phyloP scores from a whole-genome alignment of 164 flowering plant genomes.

The Umbilicus rupestris region DNA sequence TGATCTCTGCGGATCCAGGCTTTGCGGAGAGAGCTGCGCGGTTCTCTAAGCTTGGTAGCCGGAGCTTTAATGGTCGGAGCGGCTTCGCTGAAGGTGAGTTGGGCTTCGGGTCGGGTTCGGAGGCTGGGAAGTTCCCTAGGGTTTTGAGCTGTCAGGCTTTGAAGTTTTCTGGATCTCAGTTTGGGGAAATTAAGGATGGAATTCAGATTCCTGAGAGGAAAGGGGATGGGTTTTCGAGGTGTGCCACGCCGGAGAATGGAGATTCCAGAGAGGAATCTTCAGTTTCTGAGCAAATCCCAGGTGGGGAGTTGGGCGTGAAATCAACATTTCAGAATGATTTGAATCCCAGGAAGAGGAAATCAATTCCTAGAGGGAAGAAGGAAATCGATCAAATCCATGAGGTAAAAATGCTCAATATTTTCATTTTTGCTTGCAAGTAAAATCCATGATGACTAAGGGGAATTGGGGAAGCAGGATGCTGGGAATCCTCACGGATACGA shows the following conservation, averaged over 20 bases:
- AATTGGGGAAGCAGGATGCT: background rate
- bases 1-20: background rate
- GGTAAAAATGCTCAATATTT: background rate
- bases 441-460: background rate
- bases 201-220: background rate
- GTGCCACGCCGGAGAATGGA: background rate
- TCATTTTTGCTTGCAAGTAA: background rate
- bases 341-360: background rate
- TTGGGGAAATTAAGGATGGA: background rate
- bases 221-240: background rate
- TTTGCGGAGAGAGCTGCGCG: conserved; percentile 3
- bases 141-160: background rate
- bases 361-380: background rate
- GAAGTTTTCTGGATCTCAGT: background rate
- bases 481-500: too few relatives aligned
- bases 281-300: background rate
- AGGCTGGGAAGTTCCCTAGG: background rate
- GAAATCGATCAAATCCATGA: background rate
- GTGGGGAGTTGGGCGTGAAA: background rate
- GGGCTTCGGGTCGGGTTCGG: too few relatives aligned
- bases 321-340: background rate
- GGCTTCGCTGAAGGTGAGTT: background rate
- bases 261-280: background rate
- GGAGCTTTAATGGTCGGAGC: background rate
- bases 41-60: background rate